Evolutionary conservation across 2,329 filamentous ascomycete genomes (phyloP).

Genomic region (Colletotrichum sp.): DNA sequence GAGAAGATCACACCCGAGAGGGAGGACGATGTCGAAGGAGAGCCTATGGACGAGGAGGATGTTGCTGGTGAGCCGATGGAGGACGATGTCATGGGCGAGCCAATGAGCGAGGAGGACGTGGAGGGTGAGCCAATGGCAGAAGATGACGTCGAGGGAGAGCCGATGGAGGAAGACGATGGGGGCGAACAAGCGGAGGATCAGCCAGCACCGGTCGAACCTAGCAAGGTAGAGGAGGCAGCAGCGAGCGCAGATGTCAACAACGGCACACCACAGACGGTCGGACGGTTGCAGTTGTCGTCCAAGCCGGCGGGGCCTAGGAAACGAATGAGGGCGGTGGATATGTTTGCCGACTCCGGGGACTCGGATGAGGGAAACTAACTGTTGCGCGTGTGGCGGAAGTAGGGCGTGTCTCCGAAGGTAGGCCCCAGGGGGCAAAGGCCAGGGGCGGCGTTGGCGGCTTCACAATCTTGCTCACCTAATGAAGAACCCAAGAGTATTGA

Average conservation of each 20-base stretch:
- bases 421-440: background rate
- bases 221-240: constrained; percentile 5
- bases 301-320: constrained; percentile 49
- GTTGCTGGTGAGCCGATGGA: constrained; percentile 50
- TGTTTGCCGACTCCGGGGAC: constrained; percentile 82
- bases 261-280: background rate
- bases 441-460: background rate
- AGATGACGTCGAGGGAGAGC: constrained; percentile 55
- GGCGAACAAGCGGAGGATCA: background rate
- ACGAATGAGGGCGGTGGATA: constrained; percentile 79
- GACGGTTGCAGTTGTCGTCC: constrained; percentile 27
- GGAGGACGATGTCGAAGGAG: constrained; percentile 43
- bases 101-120: constrained; percentile 46
- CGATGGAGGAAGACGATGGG: constrained; percentile 48
- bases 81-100: constrained; percentile 45
- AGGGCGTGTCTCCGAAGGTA: background rate
- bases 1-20: constrained; percentile 19
- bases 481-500: background rate
- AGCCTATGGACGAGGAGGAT: constrained; percentile 49
- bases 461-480: constrained; percentile 12
- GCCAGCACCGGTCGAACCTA: constrained; percentile 8
- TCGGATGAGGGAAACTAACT: constrained; percentile 36
- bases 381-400: background rate
- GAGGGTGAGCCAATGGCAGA: constrained; percentile 45
- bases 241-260: constrained; percentile 20